Percentiles rank a stretch among this genome's conserved stretches.
phyloP scores from a whole-genome alignment of 2,329 filamentous ascomycete genomes.

The Reticulascus tulasneorum region DNA sequence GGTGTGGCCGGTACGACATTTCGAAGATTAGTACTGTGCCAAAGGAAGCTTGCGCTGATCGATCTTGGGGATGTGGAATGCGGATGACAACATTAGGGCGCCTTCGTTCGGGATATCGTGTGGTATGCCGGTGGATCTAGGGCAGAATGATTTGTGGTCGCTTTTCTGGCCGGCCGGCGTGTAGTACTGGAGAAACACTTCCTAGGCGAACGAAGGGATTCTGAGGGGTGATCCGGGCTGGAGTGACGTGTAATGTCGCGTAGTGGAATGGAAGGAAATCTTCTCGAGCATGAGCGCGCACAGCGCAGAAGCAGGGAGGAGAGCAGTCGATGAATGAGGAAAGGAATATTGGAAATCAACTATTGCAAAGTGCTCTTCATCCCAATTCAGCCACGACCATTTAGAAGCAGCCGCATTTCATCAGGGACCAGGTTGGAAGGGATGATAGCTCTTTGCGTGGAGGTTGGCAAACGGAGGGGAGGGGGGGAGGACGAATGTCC shows the following conservation, averaged over 20 bases:
- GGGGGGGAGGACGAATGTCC: conserved; percentile 17
- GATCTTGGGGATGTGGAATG: conserved; percentile 16
- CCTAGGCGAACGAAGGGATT: no score
- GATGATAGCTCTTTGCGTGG: conserved; percentile 15
- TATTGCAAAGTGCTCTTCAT: conserved; percentile 3
- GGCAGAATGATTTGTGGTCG: conserved; percentile 6
- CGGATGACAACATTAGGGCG: conserved; percentile 23
- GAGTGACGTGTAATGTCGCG: conserved; percentile 1
- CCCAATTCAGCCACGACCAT: conserved; percentile 8
- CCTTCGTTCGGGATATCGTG: conserved; percentile 8
- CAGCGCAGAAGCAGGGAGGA: conserved; percentile 11
- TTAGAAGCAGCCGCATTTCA: conserved; percentile 11
- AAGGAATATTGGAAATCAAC: conserved; percentile 3
- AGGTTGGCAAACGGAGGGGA: conserved; percentile 13
- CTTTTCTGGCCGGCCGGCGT: conserved; percentile 1
- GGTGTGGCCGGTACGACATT: conserved; percentile 57
- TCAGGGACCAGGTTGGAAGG: conserved; percentile 16
- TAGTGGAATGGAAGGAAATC: conserved; percentile 4
- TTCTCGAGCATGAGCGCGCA: conserved; percentile 5
- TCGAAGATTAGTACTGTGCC: conserved; percentile 18
- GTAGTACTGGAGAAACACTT: no score
- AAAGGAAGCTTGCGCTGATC: conserved; percentile 19
- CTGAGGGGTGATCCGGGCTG: no score
- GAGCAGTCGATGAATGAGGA: background rate
- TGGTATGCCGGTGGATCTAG: conserved; percentile 6